Evolutionary conservation across 1,284 basidiomycete genomes (phyloP).

Genomic region (Spongispora temasekensis): DNA sequence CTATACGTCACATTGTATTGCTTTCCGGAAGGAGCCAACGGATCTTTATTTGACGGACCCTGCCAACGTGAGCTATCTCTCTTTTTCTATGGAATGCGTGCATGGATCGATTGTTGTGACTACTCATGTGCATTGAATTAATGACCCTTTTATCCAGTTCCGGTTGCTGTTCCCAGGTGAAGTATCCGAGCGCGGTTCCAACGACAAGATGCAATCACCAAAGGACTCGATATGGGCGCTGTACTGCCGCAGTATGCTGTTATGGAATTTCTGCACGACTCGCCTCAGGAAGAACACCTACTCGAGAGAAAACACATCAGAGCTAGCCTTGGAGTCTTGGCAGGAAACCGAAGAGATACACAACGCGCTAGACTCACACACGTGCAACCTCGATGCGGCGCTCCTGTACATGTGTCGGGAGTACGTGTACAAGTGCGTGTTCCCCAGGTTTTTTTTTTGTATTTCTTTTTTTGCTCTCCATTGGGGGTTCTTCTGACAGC

Average conservation of each 20-base stretch:
- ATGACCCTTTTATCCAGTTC: constrained; percentile 41
- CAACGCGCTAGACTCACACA: constrained; percentile 63
- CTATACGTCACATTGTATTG: constrained; percentile 65
- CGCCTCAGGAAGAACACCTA: constrained; percentile 46
- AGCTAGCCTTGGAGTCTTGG: constrained; percentile 60
- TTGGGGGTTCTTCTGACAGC: constrained; percentile 11
- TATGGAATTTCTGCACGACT: constrained; percentile 68
- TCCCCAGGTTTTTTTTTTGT: constrained; percentile 3
- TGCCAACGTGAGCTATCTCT: constrained; percentile 51
- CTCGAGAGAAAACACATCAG: constrained; percentile 52
- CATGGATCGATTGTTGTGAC: constrained; percentile 22
- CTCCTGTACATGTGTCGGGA: constrained; percentile 69
- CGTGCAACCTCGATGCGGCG: constrained; percentile 65
- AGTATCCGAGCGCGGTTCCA: constrained; percentile 49
- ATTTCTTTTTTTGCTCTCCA: background rate
- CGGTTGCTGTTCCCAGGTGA: constrained; percentile 63
- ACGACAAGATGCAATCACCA: constrained; percentile 46
- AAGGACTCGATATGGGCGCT: constrained; percentile 79
- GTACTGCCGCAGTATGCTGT: constrained; percentile 75
- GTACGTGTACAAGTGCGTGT: constrained; percentile 71
- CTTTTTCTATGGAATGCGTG: constrained; percentile 13
- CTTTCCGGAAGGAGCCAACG: constrained; percentile 57
- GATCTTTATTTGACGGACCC: constrained; percentile 61
- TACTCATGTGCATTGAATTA: constrained; percentile 8
- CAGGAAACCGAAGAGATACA: constrained; percentile 64